A percentile compares a stretch with the other conserved stretches of the same genome.
Conservation (phyloP, 2,329 filamentous ascomycete genomes). For the Teratosphaeria destructans region DNA sequence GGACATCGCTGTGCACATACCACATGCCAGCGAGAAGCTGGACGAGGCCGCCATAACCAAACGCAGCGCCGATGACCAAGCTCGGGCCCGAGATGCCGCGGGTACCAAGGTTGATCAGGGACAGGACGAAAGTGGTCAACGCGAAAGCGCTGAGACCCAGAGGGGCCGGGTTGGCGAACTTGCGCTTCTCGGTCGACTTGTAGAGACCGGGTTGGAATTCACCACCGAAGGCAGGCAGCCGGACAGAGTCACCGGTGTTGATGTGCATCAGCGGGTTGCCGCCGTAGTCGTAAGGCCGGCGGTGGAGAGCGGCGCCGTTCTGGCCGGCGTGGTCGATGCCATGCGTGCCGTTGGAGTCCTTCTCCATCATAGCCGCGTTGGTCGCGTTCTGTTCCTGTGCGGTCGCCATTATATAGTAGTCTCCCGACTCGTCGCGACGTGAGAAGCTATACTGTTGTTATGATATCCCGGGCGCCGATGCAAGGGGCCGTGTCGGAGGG, state of each 20-base stretch:
- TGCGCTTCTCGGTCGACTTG: slow-evolving; percentile 27
- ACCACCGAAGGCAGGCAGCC: slow-evolving; percentile 41
- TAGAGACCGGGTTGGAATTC: slow-evolving; percentile 44
- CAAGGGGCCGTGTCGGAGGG: neutral
- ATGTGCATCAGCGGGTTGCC: slow-evolving; percentile 43
- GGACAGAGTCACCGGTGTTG: slow-evolving; percentile 39
- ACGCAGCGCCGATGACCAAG: slow-evolving; percentile 39
- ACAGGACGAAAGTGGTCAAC: slow-evolving; percentile 53
- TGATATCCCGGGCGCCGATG: neutral
- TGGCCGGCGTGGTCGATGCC: slow-evolving; percentile 27
- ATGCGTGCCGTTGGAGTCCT: slow-evolving; percentile 11
- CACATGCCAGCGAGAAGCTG: slow-evolving; percentile 45
- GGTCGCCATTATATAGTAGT: slow-evolving; percentile 28
- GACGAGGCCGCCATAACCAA: slow-evolving; percentile 41
- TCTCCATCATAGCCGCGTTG: slow-evolving; percentile 9
- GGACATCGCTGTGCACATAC: slow-evolving; percentile 30
- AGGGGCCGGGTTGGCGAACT: slow-evolving; percentile 50
- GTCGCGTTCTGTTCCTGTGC: slow-evolving; percentile 28
- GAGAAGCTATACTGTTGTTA: neutral
- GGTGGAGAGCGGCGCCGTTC: slow-evolving; percentile 19
- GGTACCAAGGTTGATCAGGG: slow-evolving; percentile 39
- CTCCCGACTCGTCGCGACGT: neutral
- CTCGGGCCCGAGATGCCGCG: slow-evolving; percentile 32
- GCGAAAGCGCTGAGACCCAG: slow-evolving; percentile 54
- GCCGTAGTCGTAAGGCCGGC: slow-evolving; percentile 40